phyloP scores from a whole-genome alignment of 1,284 basidiomycete genomes.

The Trichosporon ovoides region DNA sequence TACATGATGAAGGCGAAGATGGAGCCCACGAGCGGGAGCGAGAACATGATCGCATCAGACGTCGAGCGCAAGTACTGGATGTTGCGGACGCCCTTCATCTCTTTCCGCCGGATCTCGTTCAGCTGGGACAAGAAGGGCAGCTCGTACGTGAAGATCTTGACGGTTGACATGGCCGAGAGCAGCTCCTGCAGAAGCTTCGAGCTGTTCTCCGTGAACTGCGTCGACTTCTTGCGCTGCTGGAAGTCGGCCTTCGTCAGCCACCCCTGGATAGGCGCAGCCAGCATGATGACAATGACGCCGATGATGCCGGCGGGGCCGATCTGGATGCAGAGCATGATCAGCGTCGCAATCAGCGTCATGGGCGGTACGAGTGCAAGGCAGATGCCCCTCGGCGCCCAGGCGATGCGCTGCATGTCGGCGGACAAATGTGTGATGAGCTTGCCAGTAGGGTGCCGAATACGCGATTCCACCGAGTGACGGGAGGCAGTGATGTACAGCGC shows the following conservation, averaged over 20 bases:
- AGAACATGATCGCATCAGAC: conserved; percentile 3
- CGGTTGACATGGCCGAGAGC: conserved; percentile 61
- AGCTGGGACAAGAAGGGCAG: conserved; percentile 58
- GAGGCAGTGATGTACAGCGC: conserved; percentile 74
- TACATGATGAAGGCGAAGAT: conserved; percentile 63
- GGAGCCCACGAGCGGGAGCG: conserved; percentile 42
- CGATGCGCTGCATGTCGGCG: conserved; percentile 50
- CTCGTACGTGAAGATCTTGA: conserved; percentile 67
- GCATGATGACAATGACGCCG: conserved; percentile 63
- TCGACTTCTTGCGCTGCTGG: conserved; percentile 54
- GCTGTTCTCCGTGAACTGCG: conserved; percentile 68
- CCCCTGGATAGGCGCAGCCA: conserved; percentile 62
- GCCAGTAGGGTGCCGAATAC: conserved; percentile 66
- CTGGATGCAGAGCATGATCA: conserved; percentile 40
- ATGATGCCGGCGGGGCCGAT: conserved; percentile 66
- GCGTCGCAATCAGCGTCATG: conserved; percentile 35
- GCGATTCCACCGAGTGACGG: conserved; percentile 65
- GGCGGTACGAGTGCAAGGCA: not conserved
- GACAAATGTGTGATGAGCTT: conserved; percentile 67
- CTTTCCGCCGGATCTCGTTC: conserved; percentile 60
- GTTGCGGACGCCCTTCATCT: conserved; percentile 38
- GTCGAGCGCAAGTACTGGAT: not conserved
- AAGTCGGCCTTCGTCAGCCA: conserved; percentile 55
- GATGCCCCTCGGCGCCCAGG: not conserved
- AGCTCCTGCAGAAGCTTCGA: conserved; percentile 72